Base-by-base conservation (phyloP, 2,329 filamentous ascomycete genomes). In the Penicillium sclerotiorum region DNA sequence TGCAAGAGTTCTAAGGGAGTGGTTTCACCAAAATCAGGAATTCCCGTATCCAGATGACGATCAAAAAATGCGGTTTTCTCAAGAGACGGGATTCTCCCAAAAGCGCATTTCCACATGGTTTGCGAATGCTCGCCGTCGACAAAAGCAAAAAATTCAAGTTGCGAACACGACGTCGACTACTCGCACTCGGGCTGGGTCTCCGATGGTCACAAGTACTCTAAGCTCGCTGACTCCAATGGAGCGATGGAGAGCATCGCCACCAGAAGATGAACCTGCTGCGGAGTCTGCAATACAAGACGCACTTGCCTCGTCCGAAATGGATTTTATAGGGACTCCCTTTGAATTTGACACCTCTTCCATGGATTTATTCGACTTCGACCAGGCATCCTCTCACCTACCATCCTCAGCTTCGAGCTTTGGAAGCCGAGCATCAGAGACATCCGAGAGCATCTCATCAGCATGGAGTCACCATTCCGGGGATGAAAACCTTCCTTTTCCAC, bases 21-120 rank as follows among this genome's bases (percentile, higher is more conserved):
- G 78, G 78, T 77, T 77, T 47, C 63, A 71, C 5, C 63, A 63
- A 17, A 72, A 80, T 45, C 64, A 75, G 8, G 73, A 77, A 32
- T 67, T 73, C 35, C 78, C 78, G 2, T 80, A 80, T 52, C 77
- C 78, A 2, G 72, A 69, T 1, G 75, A 79, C 21, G 70, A 76
- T 8, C 73, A 80, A 43, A 79, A 78, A 45, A 43, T 59, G 0
- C 50, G 58, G 3, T 66, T 80, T 0, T 64, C 70, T 9, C 56
- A 61, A 4, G 67, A 77, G 50, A 77, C 77, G 0, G 77, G 77
- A 1, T 68, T 80, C 13, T 78, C 71, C 17, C 66, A 65, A 42
- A 74, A 69, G 1, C 74, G 78, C 27, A 71, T 80, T 2, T 64
- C 73, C 18, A 78, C 77, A 44, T 80, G 77, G 77, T 80, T 80